A percentile compares a stretch with the other conserved stretches of the same genome.
Evolutionary conservation across 2,329 filamentous ascomycete genomes (phyloP).

Genomic region (Sporothrix humicola): DNA sequence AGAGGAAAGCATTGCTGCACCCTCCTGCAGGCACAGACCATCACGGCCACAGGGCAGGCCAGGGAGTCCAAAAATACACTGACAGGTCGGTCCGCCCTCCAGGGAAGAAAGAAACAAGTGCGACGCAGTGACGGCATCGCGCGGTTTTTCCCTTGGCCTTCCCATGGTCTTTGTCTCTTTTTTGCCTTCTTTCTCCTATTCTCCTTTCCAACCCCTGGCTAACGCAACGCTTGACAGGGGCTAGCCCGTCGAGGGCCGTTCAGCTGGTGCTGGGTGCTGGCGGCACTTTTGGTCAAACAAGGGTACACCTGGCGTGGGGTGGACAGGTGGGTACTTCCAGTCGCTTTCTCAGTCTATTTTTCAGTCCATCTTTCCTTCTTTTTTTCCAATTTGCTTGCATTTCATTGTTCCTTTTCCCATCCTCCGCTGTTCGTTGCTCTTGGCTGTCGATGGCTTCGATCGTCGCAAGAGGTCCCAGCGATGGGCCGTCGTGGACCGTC

Average conservation of each 20-base stretch:
- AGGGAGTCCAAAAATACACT: slow-evolving; percentile 15
- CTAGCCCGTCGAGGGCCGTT: background rate
- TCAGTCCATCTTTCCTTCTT: background rate
- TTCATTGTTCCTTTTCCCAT: no score
- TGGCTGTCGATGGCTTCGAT: no score
- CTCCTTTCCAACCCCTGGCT: slow-evolving; percentile 28
- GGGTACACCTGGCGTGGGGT: background rate
- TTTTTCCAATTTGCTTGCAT: background rate
- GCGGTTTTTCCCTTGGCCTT: background rate
- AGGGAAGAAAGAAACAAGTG: slow-evolving; percentile 1
- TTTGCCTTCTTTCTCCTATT: background rate
- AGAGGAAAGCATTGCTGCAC: background rate
- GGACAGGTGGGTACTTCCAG: background rate
- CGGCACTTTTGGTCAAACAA: background rate
- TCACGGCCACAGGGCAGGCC: background rate
- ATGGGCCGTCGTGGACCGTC: background rate
- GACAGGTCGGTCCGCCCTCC: background rate
- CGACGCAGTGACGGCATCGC: slow-evolving; percentile 33
- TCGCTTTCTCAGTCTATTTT: background rate
- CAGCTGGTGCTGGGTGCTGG: slow-evolving; percentile 8
- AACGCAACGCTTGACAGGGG: slow-evolving; percentile 23
- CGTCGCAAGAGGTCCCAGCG: no score
- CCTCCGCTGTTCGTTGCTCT: no score
- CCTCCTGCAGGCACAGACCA: slow-evolving; percentile 14
- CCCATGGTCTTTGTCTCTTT: background rate